Conservation (phyloP, 2,329 filamentous ascomycete species). For the Phoma sp. region DNA sequence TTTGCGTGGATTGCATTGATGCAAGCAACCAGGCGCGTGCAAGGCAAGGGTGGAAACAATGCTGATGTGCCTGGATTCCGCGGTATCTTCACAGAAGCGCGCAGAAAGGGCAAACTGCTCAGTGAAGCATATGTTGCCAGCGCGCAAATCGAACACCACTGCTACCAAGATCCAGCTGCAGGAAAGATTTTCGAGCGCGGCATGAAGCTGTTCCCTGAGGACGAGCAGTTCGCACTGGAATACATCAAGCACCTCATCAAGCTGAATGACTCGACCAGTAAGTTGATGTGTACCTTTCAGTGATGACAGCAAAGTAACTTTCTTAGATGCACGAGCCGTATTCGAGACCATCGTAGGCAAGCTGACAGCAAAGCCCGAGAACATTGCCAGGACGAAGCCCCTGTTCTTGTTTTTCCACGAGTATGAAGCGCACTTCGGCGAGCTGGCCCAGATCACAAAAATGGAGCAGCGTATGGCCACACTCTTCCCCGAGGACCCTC, state of each 20-base stretch:
- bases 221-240: constrained; percentile 91
- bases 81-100: constrained; percentile 86
- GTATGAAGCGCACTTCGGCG: constrained; percentile 93
- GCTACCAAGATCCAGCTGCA: constrained; percentile 91
- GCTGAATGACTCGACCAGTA: constrained; percentile 91
- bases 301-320: constrained; percentile 14
- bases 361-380: constrained; percentile 77
- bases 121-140: constrained; percentile 95
- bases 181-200: constrained; percentile 96
- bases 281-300: constrained; percentile 49
- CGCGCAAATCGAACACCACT: constrained; percentile 91
- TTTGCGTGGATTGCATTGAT: constrained; percentile 95
- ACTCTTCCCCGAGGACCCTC: constrained; percentile 88
- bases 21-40: constrained; percentile 89
- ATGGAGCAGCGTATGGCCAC: constrained; percentile 92
- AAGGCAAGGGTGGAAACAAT: constrained; percentile 71
- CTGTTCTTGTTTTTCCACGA: constrained; percentile 93
- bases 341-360: constrained; percentile 93
- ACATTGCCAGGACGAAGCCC: constrained; percentile 76
- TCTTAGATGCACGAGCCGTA: constrained; percentile 84
- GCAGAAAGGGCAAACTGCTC: constrained; percentile 83
- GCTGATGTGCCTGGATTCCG: constrained; percentile 77
- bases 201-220: constrained; percentile 89
- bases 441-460: constrained; percentile 87
- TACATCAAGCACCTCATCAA: constrained; percentile 95